Percentiles rank a stretch among this genome's conserved stretches.
These are phyloP conservation scores for Cylindricascospora bacillispora DNA, from an alignment of 1,139 yeast genomes.

Conservation along the genomic window DNA sequence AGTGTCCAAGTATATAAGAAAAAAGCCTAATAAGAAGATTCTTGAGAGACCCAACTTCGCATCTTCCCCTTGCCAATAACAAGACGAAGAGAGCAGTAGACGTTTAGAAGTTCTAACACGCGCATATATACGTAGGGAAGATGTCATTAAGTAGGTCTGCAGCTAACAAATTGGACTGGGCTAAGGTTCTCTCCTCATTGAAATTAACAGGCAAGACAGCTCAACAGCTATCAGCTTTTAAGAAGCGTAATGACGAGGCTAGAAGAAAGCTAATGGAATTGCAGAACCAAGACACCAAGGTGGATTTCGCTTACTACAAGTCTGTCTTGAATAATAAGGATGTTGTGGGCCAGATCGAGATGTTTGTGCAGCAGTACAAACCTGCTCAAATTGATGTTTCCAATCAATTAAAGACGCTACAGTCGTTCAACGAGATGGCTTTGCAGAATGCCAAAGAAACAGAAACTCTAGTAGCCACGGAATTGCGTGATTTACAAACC, in stretches of 20 bases:
- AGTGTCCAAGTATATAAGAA: too few relatives aligned
- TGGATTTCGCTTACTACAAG: constrained; percentile 77
- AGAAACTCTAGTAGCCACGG: constrained; percentile 76
- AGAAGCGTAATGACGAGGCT: constrained; percentile 98
- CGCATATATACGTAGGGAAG: too few relatives aligned
- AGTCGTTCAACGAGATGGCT: constrained; percentile 90
- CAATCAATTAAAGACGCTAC: constrained; percentile 84
- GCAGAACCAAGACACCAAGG: constrained; percentile 56
- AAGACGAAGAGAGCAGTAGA: too few relatives aligned
- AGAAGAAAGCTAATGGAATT: constrained; percentile 65
- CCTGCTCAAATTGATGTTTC: constrained; percentile 79
- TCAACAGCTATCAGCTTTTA: constrained; percentile 75
- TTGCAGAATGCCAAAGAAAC: constrained; percentile 91
- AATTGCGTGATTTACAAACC: constrained; percentile 71
- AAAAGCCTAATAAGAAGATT: too few relatives aligned
- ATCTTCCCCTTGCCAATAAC: too few relatives aligned
- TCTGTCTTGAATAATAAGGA: constrained; percentile 67
- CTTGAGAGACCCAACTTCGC: too few relatives aligned
- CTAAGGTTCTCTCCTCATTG: constrained; percentile 74
- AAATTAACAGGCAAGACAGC: constrained; percentile 93
- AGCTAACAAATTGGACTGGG: constrained; percentile 89
- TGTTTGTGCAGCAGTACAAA: constrained; percentile 59
- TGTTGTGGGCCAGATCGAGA: constrained; percentile 72
- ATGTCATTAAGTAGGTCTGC: constrained; percentile 42
- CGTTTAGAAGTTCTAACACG: too few relatives aligned